Base-by-base conservation (phyloP, 169 alveolate genomes). In the Amoebophrya sp. region DNA sequence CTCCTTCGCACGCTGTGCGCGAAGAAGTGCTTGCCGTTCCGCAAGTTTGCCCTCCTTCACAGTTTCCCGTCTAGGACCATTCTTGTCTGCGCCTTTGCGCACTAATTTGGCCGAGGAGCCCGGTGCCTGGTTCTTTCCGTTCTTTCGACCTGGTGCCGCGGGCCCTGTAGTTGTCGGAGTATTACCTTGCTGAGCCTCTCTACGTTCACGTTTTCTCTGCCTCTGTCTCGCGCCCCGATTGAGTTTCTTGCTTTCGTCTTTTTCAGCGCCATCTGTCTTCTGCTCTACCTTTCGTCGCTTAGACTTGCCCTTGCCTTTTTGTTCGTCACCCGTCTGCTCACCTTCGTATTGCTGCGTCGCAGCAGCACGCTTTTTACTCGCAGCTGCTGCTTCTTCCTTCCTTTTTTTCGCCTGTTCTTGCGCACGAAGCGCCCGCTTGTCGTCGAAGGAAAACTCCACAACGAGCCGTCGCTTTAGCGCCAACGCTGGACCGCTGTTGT, bases 381-480 rank as follows among this genome's bases (percentile, higher is more conserved):
- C 65, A 18, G 65, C 65, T 18, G 18, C 6, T 18, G 6, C 18
- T 18, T 47, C 65, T 12, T 47, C 65, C 18, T 47, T 6, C n/a
- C 83, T 1, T 6, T 65, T 65, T 65, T 65, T 65, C 36, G 83
- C 83, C 12, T 26, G 83, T 26, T 65, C 83, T 18, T 65, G 83
- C 83, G 83, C n/a, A 1, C 83, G 83, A 29, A 65, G 26, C 33
- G 83, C 83, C 33, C 83, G 12, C n/a, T 65, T 65, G 26, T 65
- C 83, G 33, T 65, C 83, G 83, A 65, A 65, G 83, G 83, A 12
- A 26, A 65, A 65, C 83, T 65, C 83, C 38, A 65, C 83, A 1
- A 65, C 2, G 36, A 26, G 83, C 26, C 83, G 2, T 36, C n/a
- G 18, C 26, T 65, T 65, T 6, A 65, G 2, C 38, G 18, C 33